phyloP scores from a whole-genome alignment of 192 early-diverging fungal species.

The Podila minutissima region DNA sequence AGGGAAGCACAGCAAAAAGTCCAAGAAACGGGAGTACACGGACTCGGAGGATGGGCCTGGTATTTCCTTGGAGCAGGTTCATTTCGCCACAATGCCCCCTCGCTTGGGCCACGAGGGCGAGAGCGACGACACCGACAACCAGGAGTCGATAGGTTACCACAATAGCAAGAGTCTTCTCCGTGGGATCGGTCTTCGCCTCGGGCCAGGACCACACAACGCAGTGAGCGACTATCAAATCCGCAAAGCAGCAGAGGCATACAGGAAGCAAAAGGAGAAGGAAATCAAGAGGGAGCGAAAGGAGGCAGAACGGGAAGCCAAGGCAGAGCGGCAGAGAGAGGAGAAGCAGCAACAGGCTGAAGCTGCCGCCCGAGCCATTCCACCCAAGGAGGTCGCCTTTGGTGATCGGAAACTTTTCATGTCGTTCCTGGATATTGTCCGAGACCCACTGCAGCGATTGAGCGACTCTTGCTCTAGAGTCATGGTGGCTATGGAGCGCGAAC shows the following conservation, averaged over 20 bases:
- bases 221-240: slow-evolving; percentile 19
- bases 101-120: neutral
- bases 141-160: neutral
- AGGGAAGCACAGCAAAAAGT: slow-evolving; percentile 5
- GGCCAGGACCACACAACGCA: neutral
- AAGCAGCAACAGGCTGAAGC: slow-evolving; percentile 28
- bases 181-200: slow-evolving; percentile 1
- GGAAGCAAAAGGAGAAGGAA: slow-evolving; percentile 22
- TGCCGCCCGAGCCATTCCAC: slow-evolving; percentile 18
- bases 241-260: slow-evolving; percentile 30
- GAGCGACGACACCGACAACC: neutral
- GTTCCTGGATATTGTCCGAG: slow-evolving; percentile 59
- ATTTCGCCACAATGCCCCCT: slow-evolving; percentile 15
- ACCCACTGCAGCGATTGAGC: slow-evolving; percentile 56
- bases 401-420: slow-evolving; percentile 60
- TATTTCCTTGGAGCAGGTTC: neutral
- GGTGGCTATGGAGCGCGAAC: slow-evolving; percentile 37
- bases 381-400: slow-evolving; percentile 56
- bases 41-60: neutral
- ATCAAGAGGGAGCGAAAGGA: slow-evolving; percentile 12
- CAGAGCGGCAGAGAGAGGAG: neutral
- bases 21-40: neutral
- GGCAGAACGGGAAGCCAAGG: slow-evolving; percentile 19
- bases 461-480: slow-evolving; percentile 48
- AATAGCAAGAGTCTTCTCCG: slow-evolving; percentile 1